Evolutionary conservation across 495 filamentous ascomycete species (phyloP).

Genomic region (Margaritispora aquatica): DNA sequence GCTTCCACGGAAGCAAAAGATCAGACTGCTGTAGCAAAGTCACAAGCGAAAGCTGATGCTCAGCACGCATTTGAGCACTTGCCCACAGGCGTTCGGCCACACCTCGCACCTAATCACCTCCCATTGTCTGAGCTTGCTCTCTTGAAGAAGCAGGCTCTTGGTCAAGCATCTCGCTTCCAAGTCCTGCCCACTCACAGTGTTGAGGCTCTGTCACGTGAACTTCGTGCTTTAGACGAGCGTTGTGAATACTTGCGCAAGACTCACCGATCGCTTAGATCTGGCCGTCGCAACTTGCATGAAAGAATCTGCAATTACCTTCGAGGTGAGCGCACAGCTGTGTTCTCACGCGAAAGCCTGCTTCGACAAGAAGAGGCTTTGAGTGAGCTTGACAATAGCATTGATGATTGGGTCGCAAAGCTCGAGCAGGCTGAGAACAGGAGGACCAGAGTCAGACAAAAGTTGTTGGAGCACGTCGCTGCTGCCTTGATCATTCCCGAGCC

Average conservation of each 20-base stretch:
- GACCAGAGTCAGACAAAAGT: slow-evolving; percentile 63
- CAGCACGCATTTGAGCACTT: slow-evolving; percentile 47
- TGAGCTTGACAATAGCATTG: slow-evolving; percentile 66
- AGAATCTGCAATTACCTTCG: slow-evolving; percentile 65
- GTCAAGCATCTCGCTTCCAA: slow-evolving; percentile 59
- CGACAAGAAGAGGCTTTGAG: slow-evolving; percentile 70
- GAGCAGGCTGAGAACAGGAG: slow-evolving; percentile 71
- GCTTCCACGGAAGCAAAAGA: neutral
- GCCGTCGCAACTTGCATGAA: slow-evolving; percentile 60
- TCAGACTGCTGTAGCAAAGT: slow-evolving; percentile 14
- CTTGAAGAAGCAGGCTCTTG: slow-evolving; percentile 55
- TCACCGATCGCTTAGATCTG: slow-evolving; percentile 58
- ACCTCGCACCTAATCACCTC: slow-evolving; percentile 41
- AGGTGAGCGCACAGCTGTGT: slow-evolving; percentile 52
- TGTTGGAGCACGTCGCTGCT: slow-evolving; percentile 67
- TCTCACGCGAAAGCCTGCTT: slow-evolving; percentile 61
- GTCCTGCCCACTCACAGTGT: slow-evolving; percentile 63
- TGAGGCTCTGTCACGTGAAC: slow-evolving; percentile 57
- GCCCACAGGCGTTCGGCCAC: slow-evolving; percentile 49
- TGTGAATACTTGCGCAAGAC: slow-evolving; percentile 67
- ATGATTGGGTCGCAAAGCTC: slow-evolving; percentile 67
- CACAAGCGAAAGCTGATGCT: slow-evolving; percentile 32
- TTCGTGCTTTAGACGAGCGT: slow-evolving; percentile 61
- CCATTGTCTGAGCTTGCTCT: slow-evolving; percentile 43
- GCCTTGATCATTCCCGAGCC: slow-evolving; percentile 34